Conservation (phyloP, 768 basidiomycete species). For the Kwoniella botswanensis region DNA sequence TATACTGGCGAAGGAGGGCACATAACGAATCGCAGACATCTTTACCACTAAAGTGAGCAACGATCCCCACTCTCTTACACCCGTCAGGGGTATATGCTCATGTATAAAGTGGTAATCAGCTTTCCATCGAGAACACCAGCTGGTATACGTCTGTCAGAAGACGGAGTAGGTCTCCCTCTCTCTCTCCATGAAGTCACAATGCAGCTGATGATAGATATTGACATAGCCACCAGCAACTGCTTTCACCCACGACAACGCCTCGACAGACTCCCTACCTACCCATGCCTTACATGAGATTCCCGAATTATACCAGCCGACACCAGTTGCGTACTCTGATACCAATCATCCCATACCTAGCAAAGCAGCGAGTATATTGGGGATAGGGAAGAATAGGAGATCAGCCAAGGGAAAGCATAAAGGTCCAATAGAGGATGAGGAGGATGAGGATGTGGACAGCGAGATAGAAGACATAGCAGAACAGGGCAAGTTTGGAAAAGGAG, state of each 20-base stretch:
- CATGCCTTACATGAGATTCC: constrained; percentile 34
- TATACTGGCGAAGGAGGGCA: constrained; percentile 26
- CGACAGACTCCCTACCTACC: constrained; percentile 45
- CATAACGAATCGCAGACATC: background rate
- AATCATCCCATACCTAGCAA: background rate
- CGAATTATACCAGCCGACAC: constrained; percentile 17
- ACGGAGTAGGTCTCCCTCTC: constrained; percentile 11
- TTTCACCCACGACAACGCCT: constrained; percentile 48
- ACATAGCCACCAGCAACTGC: constrained; percentile 39
- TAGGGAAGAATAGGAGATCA: constrained; percentile 1
- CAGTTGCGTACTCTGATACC: constrained; percentile 3
- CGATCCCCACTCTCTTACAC: background rate
- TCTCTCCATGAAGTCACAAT: background rate
- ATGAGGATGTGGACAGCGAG: background rate
- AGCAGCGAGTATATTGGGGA: background rate
- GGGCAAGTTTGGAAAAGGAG: constrained; percentile 1
- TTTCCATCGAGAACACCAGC: constrained; percentile 8
- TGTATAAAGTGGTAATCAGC: background rate
- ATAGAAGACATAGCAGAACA: no score
- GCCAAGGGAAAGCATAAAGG: background rate
- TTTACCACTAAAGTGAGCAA: constrained; percentile 12
- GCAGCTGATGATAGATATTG: background rate
- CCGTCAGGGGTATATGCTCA: background rate
- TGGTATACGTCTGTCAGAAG: constrained; percentile 27
- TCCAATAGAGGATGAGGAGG: constrained; percentile 6